phyloP scores from a whole-genome alignment of 495 filamentous ascomycete genomes.

The Sphaerosporella brunnea region DNA sequence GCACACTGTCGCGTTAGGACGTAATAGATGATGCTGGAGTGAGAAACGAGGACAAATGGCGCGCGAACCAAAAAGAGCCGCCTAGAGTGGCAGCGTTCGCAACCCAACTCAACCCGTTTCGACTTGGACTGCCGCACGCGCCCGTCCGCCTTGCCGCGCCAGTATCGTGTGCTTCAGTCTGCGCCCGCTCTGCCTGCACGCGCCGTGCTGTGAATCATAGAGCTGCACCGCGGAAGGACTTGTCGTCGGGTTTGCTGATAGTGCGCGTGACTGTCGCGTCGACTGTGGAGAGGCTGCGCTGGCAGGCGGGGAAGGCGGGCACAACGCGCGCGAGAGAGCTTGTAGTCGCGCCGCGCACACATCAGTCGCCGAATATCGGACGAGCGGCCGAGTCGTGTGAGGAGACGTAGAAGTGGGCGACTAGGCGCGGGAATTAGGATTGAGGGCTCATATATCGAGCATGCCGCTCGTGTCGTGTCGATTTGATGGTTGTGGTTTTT shows the following conservation, averaged over 20 bases:
- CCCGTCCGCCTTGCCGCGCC: slow-evolving; percentile 36
- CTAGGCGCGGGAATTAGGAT: no score
- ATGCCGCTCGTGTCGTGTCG: neutral
- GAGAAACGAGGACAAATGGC: slow-evolving; percentile 9
- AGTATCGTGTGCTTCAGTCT: slow-evolving; percentile 48
- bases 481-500: neutral
- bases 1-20: neutral
- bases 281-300: neutral
- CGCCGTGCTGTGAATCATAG: slow-evolving; percentile 63
- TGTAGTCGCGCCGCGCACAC: neutral
- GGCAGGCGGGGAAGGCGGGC: neutral
- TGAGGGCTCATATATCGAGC: no score
- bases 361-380: neutral
- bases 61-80: slow-evolving; percentile 48
- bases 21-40: no score
- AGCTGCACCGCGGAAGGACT: slow-evolving; percentile 67
- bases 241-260: slow-evolving; percentile 1
- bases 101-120: no score
- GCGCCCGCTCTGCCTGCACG: slow-evolving; percentile 52
- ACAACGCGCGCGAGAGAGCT: neutral
- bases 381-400: no score
- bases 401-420: neutral
- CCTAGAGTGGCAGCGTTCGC: slow-evolving; percentile 8
- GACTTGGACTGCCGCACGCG: slow-evolving; percentile 33
- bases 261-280: neutral